These are phyloP conservation scores for Melampsora americana DNA, from an alignment of 1,284 basidiomycete genomes.

Conservation along the genomic window DNA sequence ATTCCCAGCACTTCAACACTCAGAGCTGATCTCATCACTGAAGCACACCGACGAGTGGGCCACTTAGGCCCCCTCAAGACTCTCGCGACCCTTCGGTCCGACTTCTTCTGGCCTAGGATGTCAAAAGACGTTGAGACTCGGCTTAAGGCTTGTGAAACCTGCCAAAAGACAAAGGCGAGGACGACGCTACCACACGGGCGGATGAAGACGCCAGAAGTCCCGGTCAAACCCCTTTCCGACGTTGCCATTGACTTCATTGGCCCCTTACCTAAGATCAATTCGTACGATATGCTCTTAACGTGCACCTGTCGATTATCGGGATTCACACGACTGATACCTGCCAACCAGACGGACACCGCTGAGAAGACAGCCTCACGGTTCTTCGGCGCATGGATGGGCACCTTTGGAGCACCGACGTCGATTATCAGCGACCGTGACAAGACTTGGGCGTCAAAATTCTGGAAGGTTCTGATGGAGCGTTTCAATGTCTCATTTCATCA, in stretches of 20 bases:
- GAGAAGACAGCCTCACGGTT: slow-evolving; percentile 8
- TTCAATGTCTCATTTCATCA: slow-evolving; percentile 46
- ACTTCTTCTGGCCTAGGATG: slow-evolving; percentile 23
- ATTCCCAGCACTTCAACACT: not conserved
- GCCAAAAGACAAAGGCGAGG: not conserved
- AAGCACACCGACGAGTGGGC: not conserved
- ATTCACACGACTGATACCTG: not conserved
- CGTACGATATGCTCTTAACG: slow-evolving; percentile 15
- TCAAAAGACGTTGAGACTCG: not conserved
- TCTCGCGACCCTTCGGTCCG: not conserved
- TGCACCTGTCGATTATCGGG: slow-evolving; percentile 12
- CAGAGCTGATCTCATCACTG: not conserved
- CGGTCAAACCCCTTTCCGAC: not conserved
- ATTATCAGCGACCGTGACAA: slow-evolving; percentile 50
- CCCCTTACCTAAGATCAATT: not conserved
- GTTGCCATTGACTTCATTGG: slow-evolving; percentile 13
- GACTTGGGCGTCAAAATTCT: slow-evolving; percentile 50
- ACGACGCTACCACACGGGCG: not conserved
- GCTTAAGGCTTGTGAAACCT: not conserved
- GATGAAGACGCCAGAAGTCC: slow-evolving; percentile 6
- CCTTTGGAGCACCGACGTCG: slow-evolving; percentile 46
- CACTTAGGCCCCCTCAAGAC: slow-evolving; percentile 2
- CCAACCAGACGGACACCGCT: not conserved
- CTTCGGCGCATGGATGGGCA: not conserved
- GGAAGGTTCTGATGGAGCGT: slow-evolving; percentile 47